Evolutionary conservation across 2,329 filamentous ascomycete species (phyloP).

Genomic region (Zymoseptoria tritici): DNA sequence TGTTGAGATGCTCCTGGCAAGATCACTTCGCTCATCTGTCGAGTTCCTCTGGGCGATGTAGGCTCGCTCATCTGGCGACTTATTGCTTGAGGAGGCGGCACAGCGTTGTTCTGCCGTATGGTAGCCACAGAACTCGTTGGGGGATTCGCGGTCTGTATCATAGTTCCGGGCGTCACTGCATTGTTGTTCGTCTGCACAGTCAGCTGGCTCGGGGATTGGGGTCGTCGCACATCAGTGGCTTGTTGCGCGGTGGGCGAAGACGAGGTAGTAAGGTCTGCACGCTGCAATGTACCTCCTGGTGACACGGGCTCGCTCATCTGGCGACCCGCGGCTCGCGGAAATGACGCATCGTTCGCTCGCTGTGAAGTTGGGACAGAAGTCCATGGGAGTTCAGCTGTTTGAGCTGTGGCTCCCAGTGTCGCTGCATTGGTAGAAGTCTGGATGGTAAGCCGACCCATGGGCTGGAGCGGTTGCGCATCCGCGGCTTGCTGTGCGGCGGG

Average conservation of each 20-base stretch:
- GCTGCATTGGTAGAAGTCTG: background rate
- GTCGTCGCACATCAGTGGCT: background rate
- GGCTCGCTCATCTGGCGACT: background rate
- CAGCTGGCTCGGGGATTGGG: background rate
- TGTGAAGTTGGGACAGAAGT: background rate
- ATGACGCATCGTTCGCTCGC: background rate
- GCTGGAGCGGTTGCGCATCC: background rate
- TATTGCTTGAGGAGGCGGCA: background rate
- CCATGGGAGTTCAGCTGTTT: too few species aligned
- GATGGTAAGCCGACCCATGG: background rate
- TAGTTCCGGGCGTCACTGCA: background rate
- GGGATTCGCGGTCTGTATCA: background rate
- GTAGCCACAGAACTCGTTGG: background rate
- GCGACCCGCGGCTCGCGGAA: background rate
- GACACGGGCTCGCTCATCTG: background rate
- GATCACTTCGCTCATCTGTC: background rate
- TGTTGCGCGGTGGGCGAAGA: background rate
- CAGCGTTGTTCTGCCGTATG: background rate
- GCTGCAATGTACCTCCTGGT: background rate
- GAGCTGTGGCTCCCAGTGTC: background rate
- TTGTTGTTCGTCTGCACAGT: background rate
- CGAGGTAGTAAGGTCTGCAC: background rate
- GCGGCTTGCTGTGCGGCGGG: background rate
- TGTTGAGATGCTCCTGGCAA: background rate
- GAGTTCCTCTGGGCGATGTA: background rate